Percentiles rank a stretch among this genome's conserved stretches.
Evolutionary conservation across 140 eudicot genomes (phyloP).

Genomic region (Erigeron philadelphicus): DNA sequence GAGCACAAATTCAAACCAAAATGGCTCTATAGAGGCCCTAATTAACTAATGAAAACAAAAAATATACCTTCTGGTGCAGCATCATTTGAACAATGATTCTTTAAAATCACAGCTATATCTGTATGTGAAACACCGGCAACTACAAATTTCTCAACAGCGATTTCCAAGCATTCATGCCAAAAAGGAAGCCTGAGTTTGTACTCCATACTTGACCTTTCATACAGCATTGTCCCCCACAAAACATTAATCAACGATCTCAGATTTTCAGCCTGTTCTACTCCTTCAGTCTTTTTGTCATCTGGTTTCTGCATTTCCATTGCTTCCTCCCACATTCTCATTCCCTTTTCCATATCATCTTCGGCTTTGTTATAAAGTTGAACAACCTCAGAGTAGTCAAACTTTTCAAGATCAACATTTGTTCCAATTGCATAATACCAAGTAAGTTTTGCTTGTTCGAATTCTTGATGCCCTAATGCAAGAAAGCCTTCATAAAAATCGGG

Average conservation of each 20-base stretch:
- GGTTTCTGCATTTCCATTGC: slow-evolving; percentile 27
- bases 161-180: slow-evolving; percentile 94
- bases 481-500: slow-evolving; percentile 79
- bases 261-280: slow-evolving; percentile 45
- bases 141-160: slow-evolving; percentile 76
- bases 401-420: slow-evolving; percentile 41
- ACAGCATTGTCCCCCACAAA: slow-evolving; percentile 86
- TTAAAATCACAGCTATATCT: slow-evolving; percentile 81
- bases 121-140: slow-evolving; percentile 81
- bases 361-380: slow-evolving; percentile 68
- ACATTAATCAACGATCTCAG: slow-evolving; percentile 66
- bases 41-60: not conserved
- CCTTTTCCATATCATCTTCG: slow-evolving; percentile 78
- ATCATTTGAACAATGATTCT: slow-evolving; percentile 84
- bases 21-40: not conserved
- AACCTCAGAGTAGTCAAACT: slow-evolving; percentile 53
- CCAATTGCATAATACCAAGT: slow-evolving; percentile 73
- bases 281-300: slow-evolving; percentile 39
- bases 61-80: slow-evolving; percentile 59
- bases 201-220: slow-evolving; percentile 92
- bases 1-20: not conserved
- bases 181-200: slow-evolving; percentile 70
- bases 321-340: slow-evolving; percentile 77
- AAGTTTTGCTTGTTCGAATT: slow-evolving; percentile 86
- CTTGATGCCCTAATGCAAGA: slow-evolving; percentile 74